A percentile compares a stretch with the other conserved stretches of the same genome.
phyloP scores from a whole-genome alignment of 257 asterid species.

The Solanum lycopersicoides region DNA sequence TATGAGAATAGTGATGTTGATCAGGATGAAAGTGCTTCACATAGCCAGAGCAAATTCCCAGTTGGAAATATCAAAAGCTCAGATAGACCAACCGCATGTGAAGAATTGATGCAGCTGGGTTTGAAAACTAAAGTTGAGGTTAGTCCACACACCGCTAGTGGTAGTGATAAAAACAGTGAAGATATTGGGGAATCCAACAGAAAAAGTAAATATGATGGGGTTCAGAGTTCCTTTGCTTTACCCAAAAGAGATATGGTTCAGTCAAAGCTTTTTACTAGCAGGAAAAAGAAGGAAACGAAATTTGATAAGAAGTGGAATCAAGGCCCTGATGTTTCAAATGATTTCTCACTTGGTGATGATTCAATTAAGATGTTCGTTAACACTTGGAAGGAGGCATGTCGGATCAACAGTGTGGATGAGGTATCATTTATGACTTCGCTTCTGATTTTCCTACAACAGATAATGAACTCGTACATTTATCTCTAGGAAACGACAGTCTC shows the following conservation, averaged over 20 bases:
- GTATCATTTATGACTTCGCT: constrained; percentile 19
- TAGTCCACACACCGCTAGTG: constrained; percentile 7
- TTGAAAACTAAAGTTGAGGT: constrained; percentile 35
- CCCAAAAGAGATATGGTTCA: constrained; percentile 21
- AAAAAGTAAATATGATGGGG: constrained; percentile 30
- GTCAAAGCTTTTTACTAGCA: neutral
- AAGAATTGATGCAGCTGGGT: constrained; percentile 71
- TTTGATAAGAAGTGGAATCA: neutral
- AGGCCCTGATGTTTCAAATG: constrained; percentile 1
- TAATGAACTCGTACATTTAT: neutral
- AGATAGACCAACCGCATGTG: constrained; percentile 46
- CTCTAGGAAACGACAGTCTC: neutral
- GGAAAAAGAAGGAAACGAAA: neutral
- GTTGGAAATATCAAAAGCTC: constrained; percentile 20
- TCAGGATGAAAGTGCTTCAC: constrained; percentile 22
- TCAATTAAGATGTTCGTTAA: constrained; percentile 45
- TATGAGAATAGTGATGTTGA: constrained; percentile 34
- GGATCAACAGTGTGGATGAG: constrained; percentile 38
- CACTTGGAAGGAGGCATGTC: constrained; percentile 85
- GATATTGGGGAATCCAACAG: constrained; percentile 10
- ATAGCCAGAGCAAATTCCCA: constrained; percentile 7
- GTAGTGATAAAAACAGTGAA: constrained; percentile 11
- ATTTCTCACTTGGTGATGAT: constrained; percentile 26
- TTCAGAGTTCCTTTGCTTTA: constrained; percentile 14
- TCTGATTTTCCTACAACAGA: neutral